Evolutionary conservation across 805 yeast genomes (phyloP), one percentile per base, ranked within the genome.

Genomic region (Millerozyma acaciae): DNA sequence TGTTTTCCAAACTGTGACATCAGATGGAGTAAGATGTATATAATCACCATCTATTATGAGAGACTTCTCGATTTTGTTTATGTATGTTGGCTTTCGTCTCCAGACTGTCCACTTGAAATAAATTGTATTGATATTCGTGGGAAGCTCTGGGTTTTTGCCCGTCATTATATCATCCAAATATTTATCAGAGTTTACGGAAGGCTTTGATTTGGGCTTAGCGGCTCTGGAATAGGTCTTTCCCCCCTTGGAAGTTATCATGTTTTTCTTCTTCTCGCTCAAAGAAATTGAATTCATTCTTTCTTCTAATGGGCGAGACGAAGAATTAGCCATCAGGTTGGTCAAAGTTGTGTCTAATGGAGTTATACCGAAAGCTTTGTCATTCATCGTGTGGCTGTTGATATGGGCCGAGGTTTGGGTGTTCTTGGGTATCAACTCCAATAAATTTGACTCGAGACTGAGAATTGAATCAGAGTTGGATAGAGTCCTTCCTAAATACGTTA

Each of bases 21-120:
- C 87, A 6, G 88, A 80, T 0, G 97, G 96, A 48, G 86, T 76
- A 30, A 90, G 75, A 48, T 89, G 90, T 9, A 90, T 76, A 49
- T 87, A 88, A 47, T 87, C 95, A n/a, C 97, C 97, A 57, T 90
- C 97, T 23, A 90, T 76, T 1, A 93, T 88, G 20, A 90, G 65
- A 1, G 88, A 76, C 47, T 93, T 76, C 47, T 88, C 95, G 40
- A 85, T 85, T 34, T 88, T 72, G 37, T 78, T 78, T 38, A 84
- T 76, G 43, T 90, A 79, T 0, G 94, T 80, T 15, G 88, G 89
- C 47, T 89, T 90, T 39, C 93, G 76, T 48, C 97, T 71, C 84
- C 87, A 85, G 0, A 90, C 95, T 12, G 76, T 80, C 75, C 88
- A 90, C 48, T 84, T 84, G 51, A 81, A 81, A 51, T 87, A 87